Evolutionary conservation across 257 asterid genomes (phyloP).

Genomic region (Hygrophila difformis): DNA sequence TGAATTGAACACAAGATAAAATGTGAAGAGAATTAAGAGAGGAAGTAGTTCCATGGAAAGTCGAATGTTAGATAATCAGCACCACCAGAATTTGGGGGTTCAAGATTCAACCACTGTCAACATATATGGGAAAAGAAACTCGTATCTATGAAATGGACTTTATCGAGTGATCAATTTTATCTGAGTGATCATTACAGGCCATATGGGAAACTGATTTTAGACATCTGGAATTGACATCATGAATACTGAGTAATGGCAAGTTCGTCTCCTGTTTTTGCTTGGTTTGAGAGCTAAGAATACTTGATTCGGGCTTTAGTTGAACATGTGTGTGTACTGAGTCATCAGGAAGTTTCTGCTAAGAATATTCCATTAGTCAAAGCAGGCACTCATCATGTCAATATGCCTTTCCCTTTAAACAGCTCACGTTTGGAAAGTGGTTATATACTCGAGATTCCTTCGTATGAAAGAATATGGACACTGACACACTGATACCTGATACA

Average conservation of each 20-base stretch:
- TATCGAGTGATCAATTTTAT: too few relatives aligned
- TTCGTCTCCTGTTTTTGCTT: constrained; percentile 19
- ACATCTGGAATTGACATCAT: constrained; percentile 13
- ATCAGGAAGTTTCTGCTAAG: neutral
- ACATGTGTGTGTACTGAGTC: too few relatives aligned
- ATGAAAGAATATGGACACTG: neutral
- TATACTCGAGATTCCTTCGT: constrained; percentile 1
- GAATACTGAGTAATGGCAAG: constrained; percentile 15
- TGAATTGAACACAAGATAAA: constrained; percentile 10
- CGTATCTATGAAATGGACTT: neutral
- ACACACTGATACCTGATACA: too few relatives aligned
- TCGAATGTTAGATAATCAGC: constrained; percentile 19
- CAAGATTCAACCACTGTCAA: constrained; percentile 14
- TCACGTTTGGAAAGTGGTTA: constrained; percentile 8
- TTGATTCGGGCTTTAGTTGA: constrained; percentile 17
- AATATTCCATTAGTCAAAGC: constrained; percentile 8
- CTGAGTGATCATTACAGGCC: constrained; percentile 6
- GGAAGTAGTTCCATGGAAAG: constrained; percentile 19
- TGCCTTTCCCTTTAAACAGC: neutral
- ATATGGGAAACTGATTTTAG: constrained; percentile 11
- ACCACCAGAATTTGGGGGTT: constrained; percentile 11
- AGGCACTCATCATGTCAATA: constrained; percentile 1
- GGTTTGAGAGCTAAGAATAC: constrained; percentile 37
- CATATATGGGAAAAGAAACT: constrained; percentile 8
- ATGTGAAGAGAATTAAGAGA: constrained; percentile 15